phyloP scores from a whole-genome alignment of 768 basidiomycete species.

The Favolaschia claudopus region DNA sequence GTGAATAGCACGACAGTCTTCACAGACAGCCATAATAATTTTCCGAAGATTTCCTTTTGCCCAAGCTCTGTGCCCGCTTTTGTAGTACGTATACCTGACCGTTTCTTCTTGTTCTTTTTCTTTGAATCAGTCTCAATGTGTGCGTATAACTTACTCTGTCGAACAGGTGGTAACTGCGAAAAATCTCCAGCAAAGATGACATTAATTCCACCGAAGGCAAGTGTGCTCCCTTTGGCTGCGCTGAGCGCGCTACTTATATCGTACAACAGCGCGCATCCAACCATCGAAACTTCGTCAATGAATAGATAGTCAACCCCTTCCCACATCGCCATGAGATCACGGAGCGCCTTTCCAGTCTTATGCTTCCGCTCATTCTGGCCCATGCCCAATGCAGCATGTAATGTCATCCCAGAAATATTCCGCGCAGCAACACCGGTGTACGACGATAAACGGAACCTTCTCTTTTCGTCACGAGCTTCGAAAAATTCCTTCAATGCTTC shows the following conservation, averaged over 20 bases:
- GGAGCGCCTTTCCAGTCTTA: too few relatives aligned
- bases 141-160: conserved; percentile 19
- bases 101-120: too few relatives aligned
- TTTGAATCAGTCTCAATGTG: background rate
- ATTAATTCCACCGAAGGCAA: conserved; percentile 47
- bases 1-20: conserved; percentile 12
- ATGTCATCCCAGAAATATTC: too few relatives aligned
- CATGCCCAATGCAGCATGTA: too few relatives aligned
- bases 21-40: conserved; percentile 15
- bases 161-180: conserved; percentile 48
- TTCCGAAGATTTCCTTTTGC: conserved; percentile 4
- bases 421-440: too few relatives aligned
- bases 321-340: too few relatives aligned
- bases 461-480: too few relatives aligned
- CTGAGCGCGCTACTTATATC: conserved; percentile 43
- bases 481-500: too few relatives aligned
- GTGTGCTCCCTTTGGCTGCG: conserved; percentile 37
- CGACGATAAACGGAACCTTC: too few relatives aligned
- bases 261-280: conserved; percentile 41
- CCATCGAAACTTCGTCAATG: conserved; percentile 50
- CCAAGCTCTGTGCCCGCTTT: background rate
- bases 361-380: too few relatives aligned
- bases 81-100: too few relatives aligned
- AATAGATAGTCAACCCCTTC: too few relatives aligned
- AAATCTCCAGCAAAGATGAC: conserved; percentile 53